Evolutionary conservation across 2,329 filamentous ascomycete species (phyloP).

Genomic region (Albifimbria verrucaria): DNA sequence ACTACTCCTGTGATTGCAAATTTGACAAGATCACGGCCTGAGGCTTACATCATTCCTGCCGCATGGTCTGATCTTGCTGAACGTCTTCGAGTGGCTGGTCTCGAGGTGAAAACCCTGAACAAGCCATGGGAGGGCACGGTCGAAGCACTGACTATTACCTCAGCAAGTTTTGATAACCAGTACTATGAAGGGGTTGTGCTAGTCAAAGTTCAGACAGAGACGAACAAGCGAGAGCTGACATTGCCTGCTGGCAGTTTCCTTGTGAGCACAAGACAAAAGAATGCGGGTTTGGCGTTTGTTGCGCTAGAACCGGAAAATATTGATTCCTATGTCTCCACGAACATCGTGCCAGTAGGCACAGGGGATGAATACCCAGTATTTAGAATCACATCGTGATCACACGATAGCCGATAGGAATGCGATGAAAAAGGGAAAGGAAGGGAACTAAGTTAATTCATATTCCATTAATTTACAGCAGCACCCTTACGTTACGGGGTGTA

Average conservation of each 20-base stretch:
- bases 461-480: no score
- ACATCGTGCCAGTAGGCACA: constrained; percentile 22
- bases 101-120: constrained; percentile 19
- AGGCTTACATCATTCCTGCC: constrained; percentile 25
- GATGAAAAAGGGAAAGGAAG: no score
- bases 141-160: constrained; percentile 22
- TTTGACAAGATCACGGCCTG: constrained; percentile 23
- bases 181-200: constrained; percentile 26
- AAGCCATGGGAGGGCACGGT: constrained; percentile 20
- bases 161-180: constrained; percentile 10
- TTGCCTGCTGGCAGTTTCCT: constrained; percentile 26
- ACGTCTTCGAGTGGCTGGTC: constrained; percentile 19
- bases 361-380: constrained; percentile 29
- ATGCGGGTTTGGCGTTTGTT: constrained; percentile 24
- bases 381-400: constrained; percentile 12
- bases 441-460: no score
- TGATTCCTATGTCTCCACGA: constrained; percentile 28
- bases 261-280: constrained; percentile 30
- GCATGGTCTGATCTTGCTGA: constrained; percentile 25
- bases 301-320: constrained; percentile 29
- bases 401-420: no score
- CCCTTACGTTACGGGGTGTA: no score
- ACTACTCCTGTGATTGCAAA: constrained; percentile 23
- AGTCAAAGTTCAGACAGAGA: constrained; percentile 15
- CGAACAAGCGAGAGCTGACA: constrained; percentile 12